Evolutionary conservation across 208 protist species (phyloP).

Genomic region (Leishmania aethiopica): DNA sequence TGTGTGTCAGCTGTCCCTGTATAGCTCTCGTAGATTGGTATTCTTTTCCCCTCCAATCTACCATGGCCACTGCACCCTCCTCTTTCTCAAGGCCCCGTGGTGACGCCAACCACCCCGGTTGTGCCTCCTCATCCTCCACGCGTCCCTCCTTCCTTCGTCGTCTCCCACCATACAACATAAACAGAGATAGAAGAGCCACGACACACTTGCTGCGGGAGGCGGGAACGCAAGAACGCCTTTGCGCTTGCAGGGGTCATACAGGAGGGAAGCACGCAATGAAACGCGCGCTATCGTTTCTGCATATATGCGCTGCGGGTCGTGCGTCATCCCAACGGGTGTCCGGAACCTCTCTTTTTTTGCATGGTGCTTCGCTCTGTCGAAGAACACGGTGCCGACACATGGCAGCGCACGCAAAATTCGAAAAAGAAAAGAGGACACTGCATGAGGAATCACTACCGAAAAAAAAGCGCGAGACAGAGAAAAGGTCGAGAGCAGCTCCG

Average conservation of each 20-base stretch:
- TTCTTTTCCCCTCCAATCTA: too few species aligned
- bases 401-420: background rate
- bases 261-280: background rate
- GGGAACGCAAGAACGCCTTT: background rate
- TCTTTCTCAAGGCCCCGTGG: background rate
- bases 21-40: background rate
- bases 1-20: background rate
- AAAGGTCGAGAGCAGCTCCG: conserved; percentile 5
- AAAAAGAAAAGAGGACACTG: background rate
- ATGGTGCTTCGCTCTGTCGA: background rate
- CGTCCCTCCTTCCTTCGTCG: background rate
- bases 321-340: background rate
- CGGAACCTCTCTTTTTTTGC: background rate
- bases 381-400: background rate
- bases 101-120: background rate
- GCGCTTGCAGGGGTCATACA: background rate
- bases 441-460: background rate
- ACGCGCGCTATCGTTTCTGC: background rate
- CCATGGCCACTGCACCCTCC: too few species aligned
- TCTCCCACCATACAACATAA: background rate
- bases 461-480: background rate
- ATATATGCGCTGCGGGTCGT: background rate
- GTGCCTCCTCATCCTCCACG: background rate
- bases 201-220: background rate
- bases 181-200: background rate